Base-by-base conservation (phyloP, 2,329 filamentous ascomycete genomes). In the Tympanopsis confertula region DNA sequence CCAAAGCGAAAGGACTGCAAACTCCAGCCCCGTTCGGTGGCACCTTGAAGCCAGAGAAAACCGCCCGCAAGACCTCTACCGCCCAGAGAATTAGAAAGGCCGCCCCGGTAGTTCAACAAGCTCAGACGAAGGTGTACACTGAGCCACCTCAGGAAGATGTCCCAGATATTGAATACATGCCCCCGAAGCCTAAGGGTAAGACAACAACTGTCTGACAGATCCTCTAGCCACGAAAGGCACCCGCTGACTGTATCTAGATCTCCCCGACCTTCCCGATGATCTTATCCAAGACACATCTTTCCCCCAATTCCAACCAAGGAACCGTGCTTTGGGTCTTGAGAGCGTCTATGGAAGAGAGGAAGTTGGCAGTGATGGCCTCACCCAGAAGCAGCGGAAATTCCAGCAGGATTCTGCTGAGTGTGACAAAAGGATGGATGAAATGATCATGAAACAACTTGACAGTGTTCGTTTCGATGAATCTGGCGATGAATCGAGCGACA, bases 161-260 rank as follows among this genome's bases (percentile, higher is more conserved):
- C 35, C 70, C 69, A 22, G 80, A 84, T 38, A 71, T 80, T 46
- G 81, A 85, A 59, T 83, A 83, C 53, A 79, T 80, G 65, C 76
- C 80, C 13, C 79, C 79, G 2, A 72, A 68, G 43, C 65, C 71
- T 5, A 65, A 62, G 48, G 58, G 4, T 66, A 69, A 42, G 56
- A 63, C 37, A 62, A 63, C 39, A 64, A 68, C 66, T 66, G 40
- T 58, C 59, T 24, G 44, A 53, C 24, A 45, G 41, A 19, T 52
- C 47, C 46, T 50, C 52, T 33, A 55, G 54, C 36, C 56, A 56
- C 40, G 45, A 51, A 12, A 43, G 47, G 4, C 17, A 13, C 7
- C 30, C 30, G 12, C 15, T 33, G 30, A 13, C 30, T 33, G 7
- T 15, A 7, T 33, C 7, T 17, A 33, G 30, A 33, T 10, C 30